Conservation (phyloP, 2,329 filamentous ascomycete genomes). For the Fonsecaea nubica region DNA sequence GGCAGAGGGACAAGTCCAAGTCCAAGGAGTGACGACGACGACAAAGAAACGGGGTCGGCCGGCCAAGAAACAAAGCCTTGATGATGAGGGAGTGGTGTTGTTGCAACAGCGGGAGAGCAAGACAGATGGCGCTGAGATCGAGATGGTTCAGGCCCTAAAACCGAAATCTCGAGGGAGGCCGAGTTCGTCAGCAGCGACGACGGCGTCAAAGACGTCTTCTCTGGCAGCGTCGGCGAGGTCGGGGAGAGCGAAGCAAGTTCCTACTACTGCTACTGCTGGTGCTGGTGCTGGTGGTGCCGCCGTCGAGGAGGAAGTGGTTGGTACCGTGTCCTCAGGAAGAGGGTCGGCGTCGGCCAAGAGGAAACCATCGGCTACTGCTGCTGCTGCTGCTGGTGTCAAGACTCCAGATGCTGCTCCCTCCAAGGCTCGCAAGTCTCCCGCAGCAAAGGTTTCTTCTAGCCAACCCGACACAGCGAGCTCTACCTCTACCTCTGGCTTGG, state of each 20-base stretch:
- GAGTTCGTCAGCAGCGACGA: not conserved
- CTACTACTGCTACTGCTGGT: not conserved
- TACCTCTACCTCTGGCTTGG: not conserved
- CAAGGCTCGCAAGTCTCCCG: not conserved
- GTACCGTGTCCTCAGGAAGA: not conserved
- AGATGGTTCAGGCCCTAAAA: not conserved
- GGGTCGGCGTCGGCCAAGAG: not conserved
- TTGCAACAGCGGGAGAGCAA: not conserved
- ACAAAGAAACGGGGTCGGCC: constrained; percentile 34
- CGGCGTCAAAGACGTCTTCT: not conserved
- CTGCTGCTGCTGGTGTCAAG: not conserved
- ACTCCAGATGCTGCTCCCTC: not conserved
- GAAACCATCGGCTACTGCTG: not conserved
- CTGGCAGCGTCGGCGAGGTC: not conserved
- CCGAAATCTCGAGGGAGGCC: not conserved
- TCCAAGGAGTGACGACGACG: not conserved
- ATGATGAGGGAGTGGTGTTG: not conserved
- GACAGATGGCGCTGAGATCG: not conserved
- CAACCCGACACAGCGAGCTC: not conserved
- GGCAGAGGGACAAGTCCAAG: constrained; percentile 16
- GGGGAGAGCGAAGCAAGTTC: not conserved
- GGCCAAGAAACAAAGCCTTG: constrained; percentile 24
- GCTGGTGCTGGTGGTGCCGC: not conserved
- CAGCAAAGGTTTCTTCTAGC: not conserved
- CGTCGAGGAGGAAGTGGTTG: not conserved